These are phyloP conservation scores for Hamigera avellanea DNA, from an alignment of 495 filamentous ascomycete genomes.

Conservation along the genomic window DNA sequence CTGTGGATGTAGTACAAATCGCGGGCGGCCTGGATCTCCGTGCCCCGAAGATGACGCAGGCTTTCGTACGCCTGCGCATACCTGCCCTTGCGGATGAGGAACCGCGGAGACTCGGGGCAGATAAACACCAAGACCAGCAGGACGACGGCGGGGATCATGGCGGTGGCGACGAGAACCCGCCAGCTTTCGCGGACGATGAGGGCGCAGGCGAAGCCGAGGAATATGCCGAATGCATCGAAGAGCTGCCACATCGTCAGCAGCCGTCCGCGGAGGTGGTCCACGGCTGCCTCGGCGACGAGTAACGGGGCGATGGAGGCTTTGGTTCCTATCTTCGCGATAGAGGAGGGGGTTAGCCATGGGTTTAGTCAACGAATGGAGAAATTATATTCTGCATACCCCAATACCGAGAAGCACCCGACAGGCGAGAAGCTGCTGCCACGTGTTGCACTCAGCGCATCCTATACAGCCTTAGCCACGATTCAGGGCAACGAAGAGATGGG, in stretches of 20 bases:
- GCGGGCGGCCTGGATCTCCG: conserved; percentile 57
- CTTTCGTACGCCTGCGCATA: conserved; percentile 53
- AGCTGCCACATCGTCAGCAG: conserved; percentile 83
- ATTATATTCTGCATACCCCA: too few relatives aligned
- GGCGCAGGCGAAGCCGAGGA: conserved; percentile 57
- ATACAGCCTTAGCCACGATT: too few relatives aligned
- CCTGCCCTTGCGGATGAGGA: conserved; percentile 49
- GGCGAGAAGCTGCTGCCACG: conserved; percentile 50
- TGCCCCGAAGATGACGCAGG: conserved; percentile 48
- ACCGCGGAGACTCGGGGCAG: conserved; percentile 46
- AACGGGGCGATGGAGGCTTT: conserved; percentile 52
- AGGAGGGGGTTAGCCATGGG: too few relatives aligned
- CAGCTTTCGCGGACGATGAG: conserved; percentile 47
- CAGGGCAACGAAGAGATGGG: too few relatives aligned
- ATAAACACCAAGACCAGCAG: conserved; percentile 54
- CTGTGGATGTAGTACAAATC: conserved; percentile 68
- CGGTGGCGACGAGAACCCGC: conserved; percentile 69
- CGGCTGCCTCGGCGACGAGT: conserved; percentile 65
- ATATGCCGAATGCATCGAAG: conserved; percentile 76
- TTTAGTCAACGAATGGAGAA: too few relatives aligned
- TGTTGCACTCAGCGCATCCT: conserved; percentile 48
- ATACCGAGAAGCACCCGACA: conserved; percentile 58
- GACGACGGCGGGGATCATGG: conserved; percentile 65
- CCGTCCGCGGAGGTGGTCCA: conserved; percentile 61
- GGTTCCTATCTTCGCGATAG: conserved; percentile 56